Base-by-base conservation (phyloP, 257 asterid genomes). In the Solanum virginianum region DNA sequence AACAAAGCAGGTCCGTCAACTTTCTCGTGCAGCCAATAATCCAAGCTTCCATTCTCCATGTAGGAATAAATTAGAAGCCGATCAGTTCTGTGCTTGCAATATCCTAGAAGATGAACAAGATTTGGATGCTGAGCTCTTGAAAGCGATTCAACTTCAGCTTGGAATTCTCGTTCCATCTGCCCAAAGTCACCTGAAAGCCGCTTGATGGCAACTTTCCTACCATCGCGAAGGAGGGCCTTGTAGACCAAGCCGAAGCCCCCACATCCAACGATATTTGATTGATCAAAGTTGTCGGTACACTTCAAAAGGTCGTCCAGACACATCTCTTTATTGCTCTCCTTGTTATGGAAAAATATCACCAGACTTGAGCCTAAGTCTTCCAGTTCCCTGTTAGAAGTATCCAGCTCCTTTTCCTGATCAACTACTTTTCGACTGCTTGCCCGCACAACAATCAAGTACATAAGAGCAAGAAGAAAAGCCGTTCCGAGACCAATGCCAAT, bases 31-130 rank as follows among this genome's bases (percentile, higher is more conserved):
- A 94, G 49, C 98, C 98, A 94, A 86, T 91, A 92, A 85, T 93
- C 98, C 74, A 95, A 94, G 86, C 98, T 95, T 1, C 98, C 95
- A 66, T 95, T 95, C 91, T 95, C 98, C 98, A 94, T 93, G 88
- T 89, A 94, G 1, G 94, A 87, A 91, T 94, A 94, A 57, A 94
- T 90, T 56, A 94, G 90, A 65, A 94, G 93, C 90, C 94, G 83
- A 87, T 94, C 97, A 6, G 81, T 89, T 87, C 85, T 92, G 75
- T 93, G 89, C 88, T 86, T 91, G 91, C 98, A 93, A 59, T 94
- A 94, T 10, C 98, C 98, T 71, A 87, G 93, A 60, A 94, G 95
- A 57, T 57, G 95, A 80, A 94, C 98, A 7, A 94, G 94, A 82
- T 94, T 92, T 7, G 93, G 94, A 79, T 94, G 98, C 79, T 89